Conservation (phyloP, 768 basidiomycete species). For the Gyrodon lividus region DNA sequence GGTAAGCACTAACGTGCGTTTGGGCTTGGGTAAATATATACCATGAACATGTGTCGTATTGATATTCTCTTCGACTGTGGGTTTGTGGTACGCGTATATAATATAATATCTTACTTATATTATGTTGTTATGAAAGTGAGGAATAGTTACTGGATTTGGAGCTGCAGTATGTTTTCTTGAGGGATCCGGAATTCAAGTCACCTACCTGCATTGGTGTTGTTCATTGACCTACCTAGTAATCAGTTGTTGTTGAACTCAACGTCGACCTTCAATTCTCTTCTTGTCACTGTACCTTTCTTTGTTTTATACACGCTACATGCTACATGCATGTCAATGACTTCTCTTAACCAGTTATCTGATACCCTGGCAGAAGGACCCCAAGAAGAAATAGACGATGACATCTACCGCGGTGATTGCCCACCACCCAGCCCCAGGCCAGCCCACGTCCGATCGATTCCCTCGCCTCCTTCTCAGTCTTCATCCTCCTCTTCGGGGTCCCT, state of each 20-base stretch:
- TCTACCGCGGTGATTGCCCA: constrained; percentile 57
- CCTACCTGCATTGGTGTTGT: background rate
- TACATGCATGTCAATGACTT: background rate
- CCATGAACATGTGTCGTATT: no score
- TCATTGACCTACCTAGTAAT: no score
- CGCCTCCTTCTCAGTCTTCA: constrained; percentile 32
- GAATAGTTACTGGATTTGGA: background rate
- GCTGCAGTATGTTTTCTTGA: no score
- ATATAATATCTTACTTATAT: no score
- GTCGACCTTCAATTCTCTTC: background rate
- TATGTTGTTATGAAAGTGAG: background rate
- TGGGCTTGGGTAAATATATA: background rate
- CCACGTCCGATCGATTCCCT: constrained; percentile 27
- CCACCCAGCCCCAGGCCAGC: constrained; percentile 27
- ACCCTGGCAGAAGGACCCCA: constrained; percentile 3
- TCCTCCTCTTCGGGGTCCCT: constrained; percentile 39
- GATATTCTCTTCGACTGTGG: no score
- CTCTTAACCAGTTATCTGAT: constrained; percentile 4
- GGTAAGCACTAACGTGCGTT: background rate
- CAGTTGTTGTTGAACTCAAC: background rate
- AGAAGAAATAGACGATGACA: constrained; percentile 44
- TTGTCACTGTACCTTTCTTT: background rate
- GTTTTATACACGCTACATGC: no score
- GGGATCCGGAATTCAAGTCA: no score
- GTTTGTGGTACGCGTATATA: no score